These are phyloP conservation scores for Rhipidocladum racemiflorum DNA, from an alignment of 176 grass and related monocot species.

Conservation along the genomic window DNA sequence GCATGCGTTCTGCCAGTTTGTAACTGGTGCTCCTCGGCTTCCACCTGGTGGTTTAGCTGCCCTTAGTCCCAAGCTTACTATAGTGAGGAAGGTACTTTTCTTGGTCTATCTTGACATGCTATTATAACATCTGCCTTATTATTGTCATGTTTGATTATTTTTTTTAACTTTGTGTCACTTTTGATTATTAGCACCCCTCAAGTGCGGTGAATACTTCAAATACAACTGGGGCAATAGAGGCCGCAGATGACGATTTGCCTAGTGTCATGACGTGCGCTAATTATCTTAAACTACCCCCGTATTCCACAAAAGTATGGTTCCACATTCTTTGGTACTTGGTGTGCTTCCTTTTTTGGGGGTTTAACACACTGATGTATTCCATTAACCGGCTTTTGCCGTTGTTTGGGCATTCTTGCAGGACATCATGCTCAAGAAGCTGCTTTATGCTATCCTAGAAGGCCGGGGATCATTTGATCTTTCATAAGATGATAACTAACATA, in stretches of 20 bases:
- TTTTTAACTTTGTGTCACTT: conserved; percentile 20
- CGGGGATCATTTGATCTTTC: conserved; percentile 96
- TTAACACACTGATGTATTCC: neutral
- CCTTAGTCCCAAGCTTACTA: conserved; percentile 80
- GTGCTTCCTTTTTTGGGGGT: neutral
- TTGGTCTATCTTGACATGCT: neutral
- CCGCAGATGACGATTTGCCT: conserved; percentile 79
- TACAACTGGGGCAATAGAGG: conserved; percentile 47
- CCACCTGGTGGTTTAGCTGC: conserved; percentile 91
- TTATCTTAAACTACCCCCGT: conserved; percentile 88
- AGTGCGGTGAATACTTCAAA: conserved; percentile 43
- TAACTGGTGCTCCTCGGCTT: conserved; percentile 88
- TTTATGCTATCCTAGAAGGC: conserved; percentile 87
- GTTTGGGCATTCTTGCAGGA: conserved; percentile 43
- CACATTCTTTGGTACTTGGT: neutral
- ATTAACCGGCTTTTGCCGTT: conserved; percentile 5
- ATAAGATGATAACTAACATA: conserved; percentile 50
- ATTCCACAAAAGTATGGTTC: conserved; percentile 63
- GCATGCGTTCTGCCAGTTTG: conserved; percentile 89
- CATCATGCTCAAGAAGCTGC: conserved; percentile 79
- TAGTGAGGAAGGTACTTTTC: conserved; percentile 79
- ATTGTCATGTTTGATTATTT: neutral
- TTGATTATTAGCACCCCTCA: conserved; percentile 65
- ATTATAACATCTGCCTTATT: neutral
- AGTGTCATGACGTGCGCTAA: conserved; percentile 98